Evolutionary conservation across 2,329 filamentous ascomycete species (phyloP), one percentile per base, ranked within the genome.

Genomic region (Botrytis aclada): DNA sequence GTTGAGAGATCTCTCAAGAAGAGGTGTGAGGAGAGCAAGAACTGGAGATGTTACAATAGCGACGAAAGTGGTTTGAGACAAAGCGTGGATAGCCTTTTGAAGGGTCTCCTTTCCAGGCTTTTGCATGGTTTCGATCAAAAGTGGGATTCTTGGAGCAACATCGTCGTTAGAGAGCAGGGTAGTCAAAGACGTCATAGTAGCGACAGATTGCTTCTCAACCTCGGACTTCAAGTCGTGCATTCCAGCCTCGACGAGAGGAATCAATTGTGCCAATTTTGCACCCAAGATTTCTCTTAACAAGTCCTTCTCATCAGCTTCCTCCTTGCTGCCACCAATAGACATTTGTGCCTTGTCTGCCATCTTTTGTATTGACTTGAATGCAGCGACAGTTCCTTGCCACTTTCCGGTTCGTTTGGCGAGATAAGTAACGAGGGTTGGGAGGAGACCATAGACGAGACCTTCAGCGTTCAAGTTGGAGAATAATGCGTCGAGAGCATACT

Each of bases 61-160:
- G 70, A 99, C 96, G 78, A 99, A 99, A n/a, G 96, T 99, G 18
- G 96, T 99, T 85, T 97, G 94, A 6, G 95, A 98, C 63, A 99
- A 87, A 63, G 95, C 96, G 81, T 98, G 96, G 77, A 99, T 98
- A 45, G 96, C 95, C 86, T 98, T 98, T 82, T 97, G 93, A 72
- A 97, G 88, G 41, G 92, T 94, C 82, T 97, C 90, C 22, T 93
- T 87, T 18, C 94, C 97, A 9, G 96, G 96, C 79, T 98, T 91
- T 82, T 98, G 93, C 91, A 99, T 98, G 66, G 94, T 93, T 81
- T 97, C 94, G 83, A 99, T 91, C 66, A 99, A 88, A 4, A 98
- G 89, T 10, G 95, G 94, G 79, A 99, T 95, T 79, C 94, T 90
- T 64, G 95, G 95, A 37, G 92, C 92, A 72, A 99, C 95, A 82